Base-by-base conservation (phyloP, 2,329 filamentous ascomycete species). In the Aspergillus fumigatus region DNA sequence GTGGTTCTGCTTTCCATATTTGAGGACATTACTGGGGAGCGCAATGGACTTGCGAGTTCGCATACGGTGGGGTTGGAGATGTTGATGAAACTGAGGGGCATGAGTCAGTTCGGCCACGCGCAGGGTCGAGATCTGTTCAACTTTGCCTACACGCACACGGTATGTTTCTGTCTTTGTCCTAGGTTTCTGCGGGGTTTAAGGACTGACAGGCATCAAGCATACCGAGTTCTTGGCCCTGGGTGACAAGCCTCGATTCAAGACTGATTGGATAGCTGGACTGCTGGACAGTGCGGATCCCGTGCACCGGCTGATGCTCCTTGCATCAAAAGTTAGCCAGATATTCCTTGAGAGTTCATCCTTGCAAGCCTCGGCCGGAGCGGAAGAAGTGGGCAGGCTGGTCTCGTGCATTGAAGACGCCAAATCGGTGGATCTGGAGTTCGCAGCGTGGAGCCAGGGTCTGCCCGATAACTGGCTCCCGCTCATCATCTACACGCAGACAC, bases 11-110 rank as follows among this genome's bases (percentile, higher is more conserved):
- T 75, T 2, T 69, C 70, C 8, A 48, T 75, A 3, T 77, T 72
- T 56, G 74, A 77, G 52, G 73, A 74, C 58, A 73, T 74, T 21
- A 66, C 65, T 1, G 71, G 72, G 5, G 72, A 75, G 51, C 63
- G 73, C 1, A 70, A 69, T 54, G 67, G 70, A 4, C 57, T 75
- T 25, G 58, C 62, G 2, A 73, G 72, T 55, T 73, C 72, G 7
- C 72, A 75, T 59, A 70, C 68, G 3, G 67, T 65, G 7, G 72
- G 72, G 1, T 68, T 75, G 52, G 71, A 73, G 47, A 60, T 72
- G 5, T 55, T 75, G 38, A 69, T 69, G 63, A 70, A 68, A 52
- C 52, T 73, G 25, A 64, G 72, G 53, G 72, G 71, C 2, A 60
- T 67, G 48, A 57, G 60, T 17, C 68, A 72, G 48, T 49, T 74